A percentile compares a stretch with the other conserved stretches of the same genome.
These are phyloP conservation scores for Hanseniaspora lindneri DNA, from an alignment of 805 yeast genomes.

Conservation along the genomic window DNA sequence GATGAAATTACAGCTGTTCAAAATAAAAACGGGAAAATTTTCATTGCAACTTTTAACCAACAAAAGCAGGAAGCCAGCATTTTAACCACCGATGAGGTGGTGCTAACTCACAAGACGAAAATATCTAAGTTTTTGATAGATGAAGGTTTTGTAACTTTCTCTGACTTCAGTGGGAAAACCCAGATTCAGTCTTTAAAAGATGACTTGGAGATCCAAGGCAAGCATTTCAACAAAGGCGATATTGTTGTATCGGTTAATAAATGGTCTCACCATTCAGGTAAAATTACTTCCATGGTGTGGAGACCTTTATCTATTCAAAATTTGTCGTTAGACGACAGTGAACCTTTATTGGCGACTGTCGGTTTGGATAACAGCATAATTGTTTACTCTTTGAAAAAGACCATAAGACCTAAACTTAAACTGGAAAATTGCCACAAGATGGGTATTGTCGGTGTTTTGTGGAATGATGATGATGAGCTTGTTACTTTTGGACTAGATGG, in stretches of 20 bases:
- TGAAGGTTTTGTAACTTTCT: constrained; percentile 2
- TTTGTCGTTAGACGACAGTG: constrained; percentile 36
- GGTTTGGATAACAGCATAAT: constrained; percentile 75
- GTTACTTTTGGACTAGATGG: constrained; percentile 75
- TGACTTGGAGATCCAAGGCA: background rate
- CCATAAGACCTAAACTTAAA: constrained; percentile 60
- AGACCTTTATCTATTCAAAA: constrained; percentile 22
- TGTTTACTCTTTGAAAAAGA: constrained; percentile 66
- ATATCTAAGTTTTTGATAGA: constrained; percentile 1
- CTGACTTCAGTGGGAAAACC: constrained; percentile 14
- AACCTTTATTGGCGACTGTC: constrained; percentile 61
- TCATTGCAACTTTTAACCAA: constrained; percentile 3
- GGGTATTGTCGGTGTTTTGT: constrained; percentile 65
- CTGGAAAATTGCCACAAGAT: constrained; percentile 72
- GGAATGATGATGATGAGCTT: constrained; percentile 44
- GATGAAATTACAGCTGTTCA: constrained; percentile 1
- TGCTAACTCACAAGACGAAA: constrained; percentile 7
- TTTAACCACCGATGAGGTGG: background rate
- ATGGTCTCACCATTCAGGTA: constrained; percentile 92
- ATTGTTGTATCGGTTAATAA: constrained; percentile 29
- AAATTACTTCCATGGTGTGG: constrained; percentile 71
- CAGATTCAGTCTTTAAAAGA: constrained; percentile 11
- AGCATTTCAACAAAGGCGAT: background rate
- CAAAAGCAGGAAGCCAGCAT: constrained; percentile 4
- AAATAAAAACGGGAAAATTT: background rate